Percentiles rank a stretch among this genome's conserved stretches.
Evolutionary conservation across 768 basidiomycete genomes (phyloP).

Genomic region (Termitomyces titanicus): DNA sequence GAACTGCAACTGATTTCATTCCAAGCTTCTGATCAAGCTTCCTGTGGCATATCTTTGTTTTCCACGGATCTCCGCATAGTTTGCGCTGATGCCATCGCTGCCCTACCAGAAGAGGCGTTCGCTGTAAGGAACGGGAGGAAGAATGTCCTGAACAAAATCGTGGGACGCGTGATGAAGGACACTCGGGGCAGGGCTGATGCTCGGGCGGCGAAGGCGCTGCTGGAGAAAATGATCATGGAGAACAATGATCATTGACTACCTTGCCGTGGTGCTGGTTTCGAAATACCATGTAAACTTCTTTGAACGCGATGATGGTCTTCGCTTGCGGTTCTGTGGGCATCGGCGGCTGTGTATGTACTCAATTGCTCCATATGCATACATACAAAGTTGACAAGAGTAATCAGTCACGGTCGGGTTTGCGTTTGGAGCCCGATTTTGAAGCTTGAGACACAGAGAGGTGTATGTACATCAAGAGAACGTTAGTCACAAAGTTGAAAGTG

Average conservation of each 20-base stretch:
- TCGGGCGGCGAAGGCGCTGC: constrained; percentile 42
- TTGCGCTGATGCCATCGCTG: constrained; percentile 61
- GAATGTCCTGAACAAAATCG: constrained; percentile 77
- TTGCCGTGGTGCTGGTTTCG: not conserved
- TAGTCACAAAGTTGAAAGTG: not conserved
- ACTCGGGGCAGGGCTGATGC: constrained; percentile 81
- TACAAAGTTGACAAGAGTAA: too few relatives aligned
- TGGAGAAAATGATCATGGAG: constrained; percentile 43
- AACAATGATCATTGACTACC: not conserved
- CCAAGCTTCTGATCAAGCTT: constrained; percentile 11
- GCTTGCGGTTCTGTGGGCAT: not conserved
- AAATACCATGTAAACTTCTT: not conserved
- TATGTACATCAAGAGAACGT: not conserved
- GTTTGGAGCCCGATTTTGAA: too few relatives aligned
- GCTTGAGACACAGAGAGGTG: not conserved
- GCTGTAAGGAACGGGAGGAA: constrained; percentile 65
- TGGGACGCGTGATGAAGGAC: constrained; percentile 83
- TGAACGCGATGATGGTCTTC: not conserved
- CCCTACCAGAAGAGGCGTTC: constrained; percentile 62
- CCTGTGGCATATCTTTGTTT: constrained; percentile 3
- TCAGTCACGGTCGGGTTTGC: not conserved
- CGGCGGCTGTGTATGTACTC: not conserved
- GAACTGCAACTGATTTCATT: constrained; percentile 46
- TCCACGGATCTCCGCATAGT: constrained; percentile 43
- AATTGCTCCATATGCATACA: not conserved